Percentiles rank a stretch among this genome's conserved stretches.
These are phyloP conservation scores for Achaetomium macrosporum DNA, from an alignment of 2,329 filamentous ascomycete genomes.

Conservation along the genomic window DNA sequence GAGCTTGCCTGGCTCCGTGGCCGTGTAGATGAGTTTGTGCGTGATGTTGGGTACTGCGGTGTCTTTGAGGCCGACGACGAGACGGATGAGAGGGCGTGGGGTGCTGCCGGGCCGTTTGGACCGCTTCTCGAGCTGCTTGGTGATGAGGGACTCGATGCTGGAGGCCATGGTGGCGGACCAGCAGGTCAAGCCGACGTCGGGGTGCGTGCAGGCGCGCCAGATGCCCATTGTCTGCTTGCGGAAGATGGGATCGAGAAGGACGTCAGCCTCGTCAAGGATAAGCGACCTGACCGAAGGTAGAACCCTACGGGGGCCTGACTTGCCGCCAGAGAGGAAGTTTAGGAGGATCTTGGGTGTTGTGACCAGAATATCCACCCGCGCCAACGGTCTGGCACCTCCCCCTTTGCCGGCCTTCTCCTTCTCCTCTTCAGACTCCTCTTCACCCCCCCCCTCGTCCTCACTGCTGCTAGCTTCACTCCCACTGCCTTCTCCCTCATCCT, in stretches of 20 bases:
- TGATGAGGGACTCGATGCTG: slow-evolving; percentile 75
- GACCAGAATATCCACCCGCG: slow-evolving; percentile 73
- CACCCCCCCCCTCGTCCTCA: slow-evolving; percentile 2
- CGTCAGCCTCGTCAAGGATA: slow-evolving; percentile 89
- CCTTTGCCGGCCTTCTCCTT: slow-evolving; percentile 16
- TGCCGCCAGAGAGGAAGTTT: slow-evolving; percentile 55
- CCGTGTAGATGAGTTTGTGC: slow-evolving; percentile 85
- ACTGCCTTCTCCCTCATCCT: slow-evolving; percentile 8
- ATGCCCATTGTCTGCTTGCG: slow-evolving; percentile 79
- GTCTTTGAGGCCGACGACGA: slow-evolving; percentile 96
- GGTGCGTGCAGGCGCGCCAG: slow-evolving; percentile 71
- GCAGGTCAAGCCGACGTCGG: slow-evolving; percentile 66
- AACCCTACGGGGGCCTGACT: slow-evolving; percentile 40
- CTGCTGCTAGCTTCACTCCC: slow-evolving; percentile 4
- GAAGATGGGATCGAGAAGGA: slow-evolving; percentile 87
- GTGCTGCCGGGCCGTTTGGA: slow-evolving; percentile 42
- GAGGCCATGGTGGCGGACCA: slow-evolving; percentile 99
- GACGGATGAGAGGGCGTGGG: slow-evolving; percentile 59
- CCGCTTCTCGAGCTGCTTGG: slow-evolving; percentile 58
- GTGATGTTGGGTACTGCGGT: slow-evolving; percentile 87
- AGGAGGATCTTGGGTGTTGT: slow-evolving; percentile 74
- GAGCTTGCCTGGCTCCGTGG: slow-evolving; percentile 88
- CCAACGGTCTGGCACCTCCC: slow-evolving; percentile 40
- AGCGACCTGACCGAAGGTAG: slow-evolving; percentile 67
- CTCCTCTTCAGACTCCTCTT: slow-evolving; percentile 8